Conservation (phyloP, 179 eudicot genomes). For the Drosera spatulata region DNA sequence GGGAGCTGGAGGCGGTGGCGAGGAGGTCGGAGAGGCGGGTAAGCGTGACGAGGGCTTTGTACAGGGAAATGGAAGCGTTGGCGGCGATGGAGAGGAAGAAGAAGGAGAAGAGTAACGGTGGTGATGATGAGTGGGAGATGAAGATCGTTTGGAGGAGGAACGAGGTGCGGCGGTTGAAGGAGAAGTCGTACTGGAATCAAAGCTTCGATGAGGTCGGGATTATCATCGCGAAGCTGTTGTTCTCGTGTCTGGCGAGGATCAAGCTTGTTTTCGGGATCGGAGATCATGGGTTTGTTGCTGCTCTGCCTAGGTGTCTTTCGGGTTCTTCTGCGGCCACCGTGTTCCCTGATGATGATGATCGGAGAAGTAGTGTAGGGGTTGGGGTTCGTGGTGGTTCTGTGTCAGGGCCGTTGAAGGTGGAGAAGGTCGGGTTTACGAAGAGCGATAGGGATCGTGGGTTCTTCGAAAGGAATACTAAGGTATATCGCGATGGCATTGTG, state of each 20-base stretch:
- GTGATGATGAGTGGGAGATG: slow-evolving; percentile 19
- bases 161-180: slow-evolving; percentile 47
- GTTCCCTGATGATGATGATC: slow-evolving; percentile 37
- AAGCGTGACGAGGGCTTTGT: slow-evolving; percentile 34
- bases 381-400: slow-evolving; percentile 10
- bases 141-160: slow-evolving; percentile 66
- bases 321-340: slow-evolving; percentile 61
- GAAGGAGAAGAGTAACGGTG: slow-evolving; percentile 1
- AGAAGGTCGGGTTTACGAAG: not conserved
- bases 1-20: slow-evolving; percentile 45
- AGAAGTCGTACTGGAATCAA: slow-evolving; percentile 60
- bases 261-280: slow-evolving; percentile 71
- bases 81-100: slow-evolving; percentile 16
- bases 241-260: slow-evolving; percentile 53
- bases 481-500: not conserved
- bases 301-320: slow-evolving; percentile 59
- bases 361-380: not conserved
- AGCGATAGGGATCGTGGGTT: slow-evolving; percentile 18
- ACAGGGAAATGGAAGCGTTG: slow-evolving; percentile 58
- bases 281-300: slow-evolving; percentile 14
- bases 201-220: slow-evolving; percentile 44
- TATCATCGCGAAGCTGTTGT: slow-evolving; percentile 40
- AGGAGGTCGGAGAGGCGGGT: slow-evolving; percentile 42
- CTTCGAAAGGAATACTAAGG: slow-evolving; percentile 42
- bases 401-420: slow-evolving; percentile 30